phyloP scores from a whole-genome alignment of 148 eudicot genomes.

The Rheum nobile region DNA sequence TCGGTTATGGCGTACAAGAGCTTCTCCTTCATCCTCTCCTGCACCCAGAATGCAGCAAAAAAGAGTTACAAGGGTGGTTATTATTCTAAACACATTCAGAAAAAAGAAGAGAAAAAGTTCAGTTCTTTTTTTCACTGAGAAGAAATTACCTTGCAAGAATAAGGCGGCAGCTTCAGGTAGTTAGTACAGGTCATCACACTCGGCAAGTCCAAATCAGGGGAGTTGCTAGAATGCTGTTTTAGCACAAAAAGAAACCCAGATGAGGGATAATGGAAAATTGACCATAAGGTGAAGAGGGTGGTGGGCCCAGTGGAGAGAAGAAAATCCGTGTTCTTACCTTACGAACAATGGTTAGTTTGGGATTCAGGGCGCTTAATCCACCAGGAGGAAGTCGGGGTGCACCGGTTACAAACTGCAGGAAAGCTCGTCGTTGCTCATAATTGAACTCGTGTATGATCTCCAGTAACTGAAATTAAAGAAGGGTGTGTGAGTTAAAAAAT shows the following conservation, averaged over 20 bases:
- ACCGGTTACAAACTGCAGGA: slow-evolving; percentile 91
- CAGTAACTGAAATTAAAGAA: slow-evolving; percentile 43
- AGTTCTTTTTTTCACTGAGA: not conserved
- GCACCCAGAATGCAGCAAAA: slow-evolving; percentile 13
- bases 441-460: slow-evolving; percentile 72
- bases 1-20: slow-evolving; percentile 76
- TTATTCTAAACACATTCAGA: not conserved
- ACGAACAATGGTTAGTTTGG: slow-evolving; percentile 87
- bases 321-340: slow-evolving; percentile 37
- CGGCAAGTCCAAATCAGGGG: slow-evolving; percentile 67
- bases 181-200: slow-evolving; percentile 99
- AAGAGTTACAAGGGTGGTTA: not conserved
- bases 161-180: slow-evolving; percentile 90
- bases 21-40: slow-evolving; percentile 90
- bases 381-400: slow-evolving; percentile 91
- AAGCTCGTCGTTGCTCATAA: slow-evolving; percentile 59
- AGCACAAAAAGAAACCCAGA: slow-evolving; percentile 8
- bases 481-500: not conserved
- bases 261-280: not conserved
- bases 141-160: slow-evolving; percentile 61
- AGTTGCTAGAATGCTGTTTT: slow-evolving; percentile 46
- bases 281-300: not conserved
- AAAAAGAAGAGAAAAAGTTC: not conserved
- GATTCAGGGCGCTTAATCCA: slow-evolving; percentile 85
- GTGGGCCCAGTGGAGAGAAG: not conserved